These are phyloP conservation scores for Diaporthe eres DNA, from an alignment of 2,329 filamentous ascomycete species.

Conservation along the genomic window DNA sequence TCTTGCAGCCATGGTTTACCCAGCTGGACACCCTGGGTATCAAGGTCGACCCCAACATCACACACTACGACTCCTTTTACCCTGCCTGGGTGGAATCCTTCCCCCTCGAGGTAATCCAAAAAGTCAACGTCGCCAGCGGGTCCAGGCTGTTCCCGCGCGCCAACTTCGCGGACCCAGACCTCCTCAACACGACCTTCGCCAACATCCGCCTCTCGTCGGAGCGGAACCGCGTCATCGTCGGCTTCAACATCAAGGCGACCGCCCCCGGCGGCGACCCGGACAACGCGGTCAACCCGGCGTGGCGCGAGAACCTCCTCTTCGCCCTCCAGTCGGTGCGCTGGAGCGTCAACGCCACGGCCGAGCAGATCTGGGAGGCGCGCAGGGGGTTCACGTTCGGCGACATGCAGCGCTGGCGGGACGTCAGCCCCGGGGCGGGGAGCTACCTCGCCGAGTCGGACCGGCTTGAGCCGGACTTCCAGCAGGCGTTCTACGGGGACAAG, in stretches of 20 bases:
- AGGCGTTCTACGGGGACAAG: conserved; percentile 51
- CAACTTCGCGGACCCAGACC: conserved; percentile 49
- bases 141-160: conserved; percentile 53
- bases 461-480: conserved; percentile 48
- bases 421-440: conserved; percentile 48
- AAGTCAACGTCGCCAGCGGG: conserved; percentile 45
- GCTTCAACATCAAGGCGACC: conserved; percentile 26
- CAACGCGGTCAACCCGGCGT: conserved; percentile 64
- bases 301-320: conserved; percentile 59
- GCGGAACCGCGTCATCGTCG: not conserved
- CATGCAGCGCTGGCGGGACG: conserved; percentile 45
- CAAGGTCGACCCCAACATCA: conserved; percentile 47
- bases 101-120: conserved; percentile 40
- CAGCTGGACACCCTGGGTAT: conserved; percentile 45
- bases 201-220: conserved; percentile 37
- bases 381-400: conserved; percentile 46
- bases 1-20: conserved; percentile 11
- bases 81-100: conserved; percentile 49
- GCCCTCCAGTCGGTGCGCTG: conserved; percentile 49
- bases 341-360: conserved; percentile 10
- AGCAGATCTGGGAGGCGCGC: conserved; percentile 44
- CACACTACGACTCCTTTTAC: conserved; percentile 48
- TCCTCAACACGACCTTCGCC: conserved; percentile 50
- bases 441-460: conserved; percentile 57
- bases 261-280: conserved; percentile 46